These are phyloP conservation scores for Botrytis galanthina DNA, from an alignment of 2,329 filamentous ascomycete genomes.

Conservation along the genomic window DNA sequence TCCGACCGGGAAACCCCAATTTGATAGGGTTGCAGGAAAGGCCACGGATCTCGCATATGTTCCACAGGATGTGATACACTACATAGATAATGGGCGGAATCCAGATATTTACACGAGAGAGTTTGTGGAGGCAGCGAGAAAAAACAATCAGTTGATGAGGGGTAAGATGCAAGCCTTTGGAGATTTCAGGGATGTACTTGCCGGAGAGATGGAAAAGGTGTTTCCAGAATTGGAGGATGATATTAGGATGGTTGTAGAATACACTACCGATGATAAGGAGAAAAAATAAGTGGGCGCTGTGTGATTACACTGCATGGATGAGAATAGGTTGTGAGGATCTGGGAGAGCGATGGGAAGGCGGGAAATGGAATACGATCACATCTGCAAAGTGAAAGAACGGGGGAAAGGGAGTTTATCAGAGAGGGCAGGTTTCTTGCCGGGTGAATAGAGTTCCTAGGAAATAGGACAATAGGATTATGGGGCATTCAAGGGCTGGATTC, in stretches of 20 bases:
- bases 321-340: not conserved
- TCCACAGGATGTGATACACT: slow-evolving; percentile 62
- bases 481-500: slow-evolving; percentile 6
- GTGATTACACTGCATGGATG: not conserved
- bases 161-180: slow-evolving; percentile 63
- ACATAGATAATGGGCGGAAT: slow-evolving; percentile 70
- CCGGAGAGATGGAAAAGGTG: slow-evolving; percentile 39
- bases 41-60: slow-evolving; percentile 48
- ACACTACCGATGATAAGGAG: slow-evolving; percentile 22
- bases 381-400: not conserved
- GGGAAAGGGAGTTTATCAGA: not conserved
- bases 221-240: slow-evolving; percentile 37
- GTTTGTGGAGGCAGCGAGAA: slow-evolving; percentile 66
- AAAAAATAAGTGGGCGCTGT: not conserved
- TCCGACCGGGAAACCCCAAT: slow-evolving; percentile 37
- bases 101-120: slow-evolving; percentile 73
- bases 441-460: not conserved
- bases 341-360: not conserved
- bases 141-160: slow-evolving; percentile 64
- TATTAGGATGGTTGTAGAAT: slow-evolving; percentile 33
- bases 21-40: slow-evolving; percentile 1
- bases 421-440: not conserved
- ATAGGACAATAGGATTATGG: not conserved
- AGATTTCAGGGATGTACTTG: slow-evolving; percentile 60
- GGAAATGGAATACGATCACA: not conserved